Conservation (phyloP, 768 basidiomycete genomes). For the Podaxis sp. region DNA sequence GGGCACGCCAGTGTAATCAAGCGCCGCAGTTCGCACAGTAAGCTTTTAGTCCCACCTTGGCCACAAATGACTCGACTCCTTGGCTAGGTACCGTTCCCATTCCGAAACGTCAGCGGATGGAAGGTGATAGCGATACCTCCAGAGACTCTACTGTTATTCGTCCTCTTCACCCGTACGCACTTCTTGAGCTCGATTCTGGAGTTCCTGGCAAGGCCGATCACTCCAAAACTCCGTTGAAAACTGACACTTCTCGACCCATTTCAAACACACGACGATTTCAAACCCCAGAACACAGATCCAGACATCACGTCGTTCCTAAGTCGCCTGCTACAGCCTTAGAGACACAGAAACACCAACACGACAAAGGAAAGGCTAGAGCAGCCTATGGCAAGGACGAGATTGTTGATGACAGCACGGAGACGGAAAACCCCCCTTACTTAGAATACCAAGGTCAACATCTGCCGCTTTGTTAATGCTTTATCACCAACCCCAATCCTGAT, state of each 20-base stretch:
- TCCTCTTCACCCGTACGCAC: background rate
- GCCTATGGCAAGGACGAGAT: background rate
- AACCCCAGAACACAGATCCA: background rate
- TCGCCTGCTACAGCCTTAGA: background rate
- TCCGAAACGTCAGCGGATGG: background rate
- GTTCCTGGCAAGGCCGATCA: background rate
- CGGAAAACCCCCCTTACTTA: background rate
- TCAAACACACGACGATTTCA: background rate
- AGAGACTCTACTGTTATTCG: background rate
- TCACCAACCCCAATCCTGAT: background rate
- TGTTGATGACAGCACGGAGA: conserved; percentile 6
- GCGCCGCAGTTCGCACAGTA: background rate
- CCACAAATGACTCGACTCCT: background rate
- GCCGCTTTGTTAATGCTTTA: background rate
- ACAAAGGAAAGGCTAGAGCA: background rate
- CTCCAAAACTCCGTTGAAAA: background rate
- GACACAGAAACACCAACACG: background rate
- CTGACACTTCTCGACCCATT: background rate
- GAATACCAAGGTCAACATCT: background rate
- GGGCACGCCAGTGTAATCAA: background rate
- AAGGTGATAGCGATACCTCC: background rate
- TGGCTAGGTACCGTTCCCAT: background rate
- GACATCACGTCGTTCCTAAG: background rate
- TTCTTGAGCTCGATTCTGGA: background rate
- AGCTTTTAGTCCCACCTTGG: background rate